Conservation (phyloP, 1,139 yeast genomes). For the Ogataea hybrid region DNA sequence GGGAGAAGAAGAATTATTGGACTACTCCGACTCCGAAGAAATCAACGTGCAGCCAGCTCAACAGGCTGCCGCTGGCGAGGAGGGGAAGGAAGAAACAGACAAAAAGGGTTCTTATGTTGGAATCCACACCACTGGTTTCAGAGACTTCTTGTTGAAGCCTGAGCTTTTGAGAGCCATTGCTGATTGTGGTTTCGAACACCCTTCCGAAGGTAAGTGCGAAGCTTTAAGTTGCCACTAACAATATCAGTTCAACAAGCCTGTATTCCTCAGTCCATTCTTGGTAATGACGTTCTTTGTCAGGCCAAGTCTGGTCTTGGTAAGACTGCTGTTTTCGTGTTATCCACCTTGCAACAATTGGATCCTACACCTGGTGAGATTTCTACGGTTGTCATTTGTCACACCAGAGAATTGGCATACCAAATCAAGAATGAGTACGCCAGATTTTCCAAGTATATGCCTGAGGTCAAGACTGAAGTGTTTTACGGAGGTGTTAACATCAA, state of each 20-base stretch:
- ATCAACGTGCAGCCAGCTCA: slow-evolving; percentile 74
- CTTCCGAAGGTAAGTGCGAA: slow-evolving; percentile 85
- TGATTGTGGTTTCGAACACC: slow-evolving; percentile 99
- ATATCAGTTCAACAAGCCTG: slow-evolving; percentile 89
- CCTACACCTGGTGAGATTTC: slow-evolving; percentile 97
- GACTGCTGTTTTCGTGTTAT: slow-evolving; percentile 95
- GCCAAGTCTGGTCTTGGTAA: slow-evolving; percentile 99
- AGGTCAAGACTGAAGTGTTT: slow-evolving; percentile 93
- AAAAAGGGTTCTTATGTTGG: slow-evolving; percentile 98
- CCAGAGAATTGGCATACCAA: slow-evolving; percentile 98
- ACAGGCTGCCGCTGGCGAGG: slow-evolving; percentile 51
- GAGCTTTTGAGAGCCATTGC: slow-evolving; percentile 96
- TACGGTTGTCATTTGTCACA: slow-evolving; percentile 93
- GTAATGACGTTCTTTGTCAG: slow-evolving; percentile 97
- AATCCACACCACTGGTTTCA: slow-evolving; percentile 97
- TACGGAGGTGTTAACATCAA: slow-evolving; percentile 93
- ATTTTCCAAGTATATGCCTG: slow-evolving; percentile 98
- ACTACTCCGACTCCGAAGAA: slow-evolving; percentile 98
- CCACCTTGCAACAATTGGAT: slow-evolving; percentile 95
- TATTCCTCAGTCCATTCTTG: slow-evolving; percentile 97
- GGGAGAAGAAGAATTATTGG: slow-evolving; percentile 99
- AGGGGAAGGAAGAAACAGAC: slow-evolving; percentile 56
- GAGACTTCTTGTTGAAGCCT: slow-evolving; percentile 94
- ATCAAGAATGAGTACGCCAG: slow-evolving; percentile 97
- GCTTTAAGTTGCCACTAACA: not conserved